These are phyloP conservation scores for Penicillium angulare DNA, from an alignment of 495 filamentous ascomycete species.

Conservation along the genomic window DNA sequence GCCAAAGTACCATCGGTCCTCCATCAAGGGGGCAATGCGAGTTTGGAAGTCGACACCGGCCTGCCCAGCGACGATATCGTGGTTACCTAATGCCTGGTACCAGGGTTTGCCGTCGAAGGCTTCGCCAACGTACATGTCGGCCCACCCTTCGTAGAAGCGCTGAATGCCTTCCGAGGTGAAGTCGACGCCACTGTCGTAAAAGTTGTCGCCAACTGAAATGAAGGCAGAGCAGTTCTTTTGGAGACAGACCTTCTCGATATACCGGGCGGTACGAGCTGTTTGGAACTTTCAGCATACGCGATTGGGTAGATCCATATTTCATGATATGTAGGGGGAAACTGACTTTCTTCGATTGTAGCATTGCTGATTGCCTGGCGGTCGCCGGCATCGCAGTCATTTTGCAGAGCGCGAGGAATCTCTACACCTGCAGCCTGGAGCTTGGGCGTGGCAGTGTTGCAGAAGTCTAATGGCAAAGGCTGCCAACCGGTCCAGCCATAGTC, in stretches of 20 bases:
- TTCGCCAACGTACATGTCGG: conserved; percentile 17
- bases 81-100: conserved; percentile 22
- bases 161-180: conserved; percentile 18
- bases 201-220: conserved; percentile 20
- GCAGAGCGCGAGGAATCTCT: conserved; percentile 9
- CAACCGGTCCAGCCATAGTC: conserved; percentile 24
- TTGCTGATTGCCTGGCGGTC: conserved; percentile 13
- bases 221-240: conserved; percentile 19
- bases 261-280: conserved; percentile 11
- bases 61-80: conserved; percentile 18
- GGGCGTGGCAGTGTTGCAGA: conserved; percentile 15
- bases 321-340: not conserved
- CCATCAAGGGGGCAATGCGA: conserved; percentile 14
- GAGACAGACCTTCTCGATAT: conserved; percentile 17
- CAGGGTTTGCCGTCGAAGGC: conserved; percentile 15
- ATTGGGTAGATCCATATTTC: not conserved
- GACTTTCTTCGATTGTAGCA: conserved; percentile 19
- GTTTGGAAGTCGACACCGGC: conserved; percentile 22
- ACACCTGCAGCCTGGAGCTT: conserved; percentile 11
- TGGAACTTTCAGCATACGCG: not conserved
- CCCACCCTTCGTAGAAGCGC: conserved; percentile 21
- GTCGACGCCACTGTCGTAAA: conserved; percentile 22
- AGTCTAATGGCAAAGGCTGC: conserved; percentile 17
- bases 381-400: conserved; percentile 23
- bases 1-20: conserved; percentile 22